phyloP scores from a whole-genome alignment of 1,284 basidiomycete genomes.

The Cryptococcus sp. region DNA sequence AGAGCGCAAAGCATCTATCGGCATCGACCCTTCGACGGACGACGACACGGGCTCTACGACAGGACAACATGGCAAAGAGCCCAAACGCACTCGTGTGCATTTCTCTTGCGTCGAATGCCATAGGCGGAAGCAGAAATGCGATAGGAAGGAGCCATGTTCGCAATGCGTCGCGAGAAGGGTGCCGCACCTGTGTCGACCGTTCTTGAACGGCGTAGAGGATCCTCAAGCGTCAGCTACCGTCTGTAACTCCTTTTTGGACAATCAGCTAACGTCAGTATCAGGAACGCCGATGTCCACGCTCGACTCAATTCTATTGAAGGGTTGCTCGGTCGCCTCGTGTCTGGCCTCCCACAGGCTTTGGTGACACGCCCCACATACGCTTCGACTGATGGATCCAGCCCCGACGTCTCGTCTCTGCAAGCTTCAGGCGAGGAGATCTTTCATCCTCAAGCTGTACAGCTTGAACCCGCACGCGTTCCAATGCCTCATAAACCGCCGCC shows the following conservation, averaged over 20 bases:
- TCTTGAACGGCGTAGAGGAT: conserved; percentile 55
- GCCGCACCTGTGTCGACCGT: conserved; percentile 54
- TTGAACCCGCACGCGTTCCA: conserved; percentile 20
- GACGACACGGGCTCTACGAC: conserved; percentile 35
- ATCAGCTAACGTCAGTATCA: conserved; percentile 11
- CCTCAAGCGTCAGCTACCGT: conserved; percentile 46
- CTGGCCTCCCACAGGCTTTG: conserved; percentile 26
- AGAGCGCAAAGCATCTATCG: conserved; percentile 27
- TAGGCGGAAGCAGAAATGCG: conserved; percentile 52
- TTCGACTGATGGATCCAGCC: conserved; percentile 27
- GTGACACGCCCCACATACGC: conserved; percentile 2
- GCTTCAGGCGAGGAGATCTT: conserved; percentile 46
- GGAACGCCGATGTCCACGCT: conserved; percentile 51
- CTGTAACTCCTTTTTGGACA: background rate
- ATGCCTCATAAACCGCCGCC: conserved; percentile 48
- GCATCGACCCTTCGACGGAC: conserved; percentile 32
- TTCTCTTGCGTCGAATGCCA: conserved; percentile 54
- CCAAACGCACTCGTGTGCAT: conserved; percentile 52
- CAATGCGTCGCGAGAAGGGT: conserved; percentile 54
- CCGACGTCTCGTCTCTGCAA: conserved; percentile 42
- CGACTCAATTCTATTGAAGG: conserved; percentile 52
- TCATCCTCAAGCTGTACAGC: conserved; percentile 40
- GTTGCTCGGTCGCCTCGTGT: conserved; percentile 47
- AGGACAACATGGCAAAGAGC: conserved; percentile 6
- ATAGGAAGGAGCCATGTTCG: conserved; percentile 52